A percentile compares a stretch with the other conserved stretches of the same genome.
Evolutionary conservation across 805 yeast species (phyloP).

Genomic region (Candida takata): DNA sequence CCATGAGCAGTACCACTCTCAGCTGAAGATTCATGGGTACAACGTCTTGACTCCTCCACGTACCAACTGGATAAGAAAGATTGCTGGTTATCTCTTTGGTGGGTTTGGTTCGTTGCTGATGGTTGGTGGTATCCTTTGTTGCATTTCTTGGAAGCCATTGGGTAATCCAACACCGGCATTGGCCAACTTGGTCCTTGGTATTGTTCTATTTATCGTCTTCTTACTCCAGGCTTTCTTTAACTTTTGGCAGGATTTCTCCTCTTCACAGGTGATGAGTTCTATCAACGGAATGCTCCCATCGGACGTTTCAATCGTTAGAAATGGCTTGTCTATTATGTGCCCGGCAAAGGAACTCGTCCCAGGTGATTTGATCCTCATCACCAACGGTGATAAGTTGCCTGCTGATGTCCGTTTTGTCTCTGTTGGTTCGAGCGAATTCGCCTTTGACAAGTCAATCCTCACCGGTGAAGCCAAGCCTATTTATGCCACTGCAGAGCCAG

Average conservation of each 20-base stretch:
- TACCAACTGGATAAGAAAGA: constrained; percentile 26
- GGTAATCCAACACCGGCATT: constrained; percentile 37
- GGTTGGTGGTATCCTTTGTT: constrained; percentile 35
- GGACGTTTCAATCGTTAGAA: constrained; percentile 30
- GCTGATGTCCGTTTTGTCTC: constrained; percentile 40
- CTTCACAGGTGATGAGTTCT: constrained; percentile 41
- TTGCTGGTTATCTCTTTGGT: constrained; percentile 37
- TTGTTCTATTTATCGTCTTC: constrained; percentile 34
- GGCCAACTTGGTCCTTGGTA: constrained; percentile 38
- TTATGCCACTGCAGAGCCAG: constrained; percentile 25
- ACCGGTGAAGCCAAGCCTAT: constrained; percentile 44
- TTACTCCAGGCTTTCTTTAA: constrained; percentile 37
- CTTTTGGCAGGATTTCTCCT: constrained; percentile 41
- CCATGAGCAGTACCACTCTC: constrained; percentile 3
- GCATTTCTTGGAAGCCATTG: constrained; percentile 40
- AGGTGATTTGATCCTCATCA: constrained; percentile 36
- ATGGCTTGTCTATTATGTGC: constrained; percentile 25
- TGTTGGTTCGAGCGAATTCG: constrained; percentile 29
- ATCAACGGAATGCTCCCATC: constrained; percentile 37
- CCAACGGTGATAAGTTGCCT: constrained; percentile 36
- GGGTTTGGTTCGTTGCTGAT: constrained; percentile 40
- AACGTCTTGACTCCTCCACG: constrained; percentile 35
- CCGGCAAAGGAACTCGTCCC: constrained; percentile 34
- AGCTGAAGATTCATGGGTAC: constrained; percentile 24
- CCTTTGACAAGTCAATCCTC: constrained; percentile 39